phyloP scores from a whole-genome alignment of 2,329 filamentous ascomycete species.

The Fusarium siculi region DNA sequence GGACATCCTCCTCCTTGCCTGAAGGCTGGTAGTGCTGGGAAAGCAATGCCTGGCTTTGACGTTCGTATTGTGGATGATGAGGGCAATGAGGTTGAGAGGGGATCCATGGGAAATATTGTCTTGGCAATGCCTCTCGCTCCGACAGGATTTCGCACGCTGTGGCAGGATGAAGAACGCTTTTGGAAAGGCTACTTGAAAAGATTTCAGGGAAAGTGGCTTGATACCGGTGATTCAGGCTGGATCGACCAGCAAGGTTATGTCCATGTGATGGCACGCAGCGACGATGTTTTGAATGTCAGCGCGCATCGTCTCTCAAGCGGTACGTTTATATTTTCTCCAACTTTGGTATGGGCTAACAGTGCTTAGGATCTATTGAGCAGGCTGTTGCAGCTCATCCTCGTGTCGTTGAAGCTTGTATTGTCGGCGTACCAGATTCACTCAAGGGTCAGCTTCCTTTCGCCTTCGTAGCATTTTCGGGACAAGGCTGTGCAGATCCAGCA shows the following conservation, averaged over 20 bases:
- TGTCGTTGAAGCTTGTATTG: conserved; percentile 86
- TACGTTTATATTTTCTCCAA: conserved; percentile 51
- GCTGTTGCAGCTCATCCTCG: conserved; percentile 83
- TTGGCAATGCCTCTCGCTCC: conserved; percentile 84
- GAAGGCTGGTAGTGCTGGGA: conserved; percentile 88
- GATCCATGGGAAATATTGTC: conserved; percentile 92
- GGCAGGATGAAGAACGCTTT: conserved; percentile 87
- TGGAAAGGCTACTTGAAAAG: conserved; percentile 86
- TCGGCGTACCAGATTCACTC: conserved; percentile 84
- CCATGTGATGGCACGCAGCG: conserved; percentile 72
- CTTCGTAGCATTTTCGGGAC: conserved; percentile 71
- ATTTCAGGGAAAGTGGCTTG: conserved; percentile 84
- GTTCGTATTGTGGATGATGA: conserved; percentile 85
- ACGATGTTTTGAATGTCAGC: conserved; percentile 96
- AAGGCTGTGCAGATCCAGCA: conserved; percentile 62
- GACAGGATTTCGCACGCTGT: conserved; percentile 86
- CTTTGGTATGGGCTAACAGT: conserved; percentile 6
- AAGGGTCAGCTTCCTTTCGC: conserved; percentile 95
- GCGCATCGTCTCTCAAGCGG: conserved; percentile 91
- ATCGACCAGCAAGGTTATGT: conserved; percentile 79
- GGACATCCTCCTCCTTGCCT: conserved; percentile 62
- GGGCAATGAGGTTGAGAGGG: conserved; percentile 75
- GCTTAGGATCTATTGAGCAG: conserved; percentile 84
- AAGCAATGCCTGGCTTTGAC: conserved; percentile 92
- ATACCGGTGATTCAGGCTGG: conserved; percentile 91